phyloP scores from a whole-genome alignment of 78 protist species.

The Polysphondylium violaceum region DNA sequence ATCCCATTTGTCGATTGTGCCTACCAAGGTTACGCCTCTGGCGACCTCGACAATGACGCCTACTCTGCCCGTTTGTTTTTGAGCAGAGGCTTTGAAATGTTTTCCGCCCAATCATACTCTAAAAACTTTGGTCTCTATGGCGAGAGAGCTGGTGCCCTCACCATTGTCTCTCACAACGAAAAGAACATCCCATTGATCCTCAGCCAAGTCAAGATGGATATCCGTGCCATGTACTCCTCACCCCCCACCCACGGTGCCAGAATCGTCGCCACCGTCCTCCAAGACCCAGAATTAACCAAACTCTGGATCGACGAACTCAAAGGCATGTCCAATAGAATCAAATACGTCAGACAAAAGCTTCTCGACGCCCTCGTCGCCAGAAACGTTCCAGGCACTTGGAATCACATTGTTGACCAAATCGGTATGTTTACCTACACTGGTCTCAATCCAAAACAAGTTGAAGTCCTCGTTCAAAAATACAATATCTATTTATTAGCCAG shows the following conservation, averaged over 20 bases:
- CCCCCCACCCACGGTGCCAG: slow-evolving; percentile 99
- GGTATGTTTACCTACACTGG: slow-evolving; percentile 99
- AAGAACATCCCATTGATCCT: slow-evolving; percentile 59
- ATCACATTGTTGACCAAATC: slow-evolving; percentile 92
- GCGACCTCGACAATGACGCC: slow-evolving; percentile 95
- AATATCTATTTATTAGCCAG: slow-evolving; percentile 88
- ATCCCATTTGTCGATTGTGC: slow-evolving; percentile 96
- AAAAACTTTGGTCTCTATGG: slow-evolving; percentile 99
- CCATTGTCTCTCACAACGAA: slow-evolving; percentile 20
- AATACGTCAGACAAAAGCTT: slow-evolving; percentile 85
- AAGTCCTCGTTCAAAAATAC: slow-evolving; percentile 67
- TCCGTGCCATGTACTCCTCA: slow-evolving; percentile 94
- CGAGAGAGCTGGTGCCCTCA: slow-evolving; percentile 86
- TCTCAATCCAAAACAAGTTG: slow-evolving; percentile 74
- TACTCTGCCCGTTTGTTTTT: slow-evolving; percentile 85
- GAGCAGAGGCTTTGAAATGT: slow-evolving; percentile 56
- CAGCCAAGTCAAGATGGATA: slow-evolving; percentile 91
- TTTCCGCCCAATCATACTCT: slow-evolving; percentile 92
- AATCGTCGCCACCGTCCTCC: slow-evolving; percentile 89
- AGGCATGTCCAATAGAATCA: slow-evolving; percentile 89
- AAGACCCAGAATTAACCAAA: slow-evolving; percentile 55
- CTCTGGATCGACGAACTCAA: slow-evolving; percentile 87
- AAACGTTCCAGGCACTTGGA: slow-evolving; percentile 92
- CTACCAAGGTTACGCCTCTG: slow-evolving; percentile 99
- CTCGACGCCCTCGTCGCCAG: slow-evolving; percentile 67